phyloP scores from a whole-genome alignment of 2,329 filamentous ascomycete species.

The Nothomitra cinnamomea region DNA sequence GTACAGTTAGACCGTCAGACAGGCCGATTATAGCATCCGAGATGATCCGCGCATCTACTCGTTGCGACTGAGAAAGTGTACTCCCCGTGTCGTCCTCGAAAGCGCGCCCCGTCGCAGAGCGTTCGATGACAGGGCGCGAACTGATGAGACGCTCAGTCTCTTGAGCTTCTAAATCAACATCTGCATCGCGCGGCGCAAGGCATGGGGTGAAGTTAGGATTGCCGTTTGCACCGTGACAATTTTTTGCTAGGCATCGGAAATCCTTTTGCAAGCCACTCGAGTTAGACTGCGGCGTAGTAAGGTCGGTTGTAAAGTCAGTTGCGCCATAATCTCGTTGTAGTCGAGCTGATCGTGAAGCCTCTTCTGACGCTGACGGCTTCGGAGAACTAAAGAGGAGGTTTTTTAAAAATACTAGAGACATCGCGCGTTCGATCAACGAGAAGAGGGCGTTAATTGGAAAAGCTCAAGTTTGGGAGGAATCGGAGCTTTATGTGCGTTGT shows the following conservation, averaged over 20 bases:
- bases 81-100: neutral
- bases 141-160: neutral
- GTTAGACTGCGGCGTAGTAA: neutral
- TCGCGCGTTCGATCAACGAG: neutral
- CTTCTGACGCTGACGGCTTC: neutral
- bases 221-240: neutral
- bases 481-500: no score
- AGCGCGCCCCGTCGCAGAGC: neutral
- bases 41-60: constrained; percentile 20
- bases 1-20: constrained; percentile 63
- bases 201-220: neutral
- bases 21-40: constrained; percentile 58
- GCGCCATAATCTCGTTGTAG: neutral
- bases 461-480: no score
- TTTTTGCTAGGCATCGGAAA: neutral
- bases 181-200: neutral
- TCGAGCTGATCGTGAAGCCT: neutral
- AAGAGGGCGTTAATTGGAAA: no score
- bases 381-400: neutral
- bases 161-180: constrained; percentile 2
- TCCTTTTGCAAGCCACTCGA: neutral
- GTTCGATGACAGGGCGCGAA: neutral
- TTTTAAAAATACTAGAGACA: constrained; percentile 8
- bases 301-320: neutral
- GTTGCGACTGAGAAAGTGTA: neutral